Base-by-base conservation (phyloP, 192 early-diverging fungal species). In the Chytriomyces hyalinus region DNA sequence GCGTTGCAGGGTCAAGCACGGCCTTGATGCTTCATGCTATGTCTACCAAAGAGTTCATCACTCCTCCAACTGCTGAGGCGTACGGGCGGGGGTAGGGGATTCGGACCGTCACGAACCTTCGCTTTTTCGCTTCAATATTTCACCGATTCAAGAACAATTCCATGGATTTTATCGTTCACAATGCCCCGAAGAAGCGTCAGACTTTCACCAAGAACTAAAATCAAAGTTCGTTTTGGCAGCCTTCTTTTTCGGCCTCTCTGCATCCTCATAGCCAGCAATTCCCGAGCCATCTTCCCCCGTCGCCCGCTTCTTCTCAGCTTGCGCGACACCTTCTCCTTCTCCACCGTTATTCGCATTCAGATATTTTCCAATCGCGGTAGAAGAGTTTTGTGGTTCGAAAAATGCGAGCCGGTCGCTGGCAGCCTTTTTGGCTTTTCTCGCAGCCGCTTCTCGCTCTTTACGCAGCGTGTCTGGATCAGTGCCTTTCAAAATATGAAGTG, bases 351-450 rank as follows among this genome's bases (percentile, higher is more conserved):
- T 9, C 78, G 53, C 20, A 7, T 65, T 78, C 11, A 93, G 53
- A 64, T 94, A 94, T 81, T 92, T 93, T 9, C 92, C 93, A 26
- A 93, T 87, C 53, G 80, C 84, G 24, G 50, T 61, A 51, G 44
- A 22, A 78, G 61, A 13, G 49, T 28, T 20, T 75, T 20, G 36
- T 62, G 36, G n/a, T 53, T 43, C 24, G 24, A 60, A 51, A 36
- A 36, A 36, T 36, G 36, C 36, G 13, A 46, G 17, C 11, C 45
- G 15, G 28, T 73, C 61, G 67, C 68, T 43, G 11, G 61, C 81
- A 66, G 36, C 75, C 64, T 85, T 87, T 17, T 89, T 89, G 6
- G 91, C 91, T 79, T 93, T 92, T 91, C 93, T 91, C 0, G 88
- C 92, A 45, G 88, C 93, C 11, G 84, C 87, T 49, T 92, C 90